Percentiles rank a stretch among this genome's conserved stretches.
These are phyloP conservation scores for Cryomyces minteri DNA, from an alignment of 495 filamentous ascomycete genomes.

Conservation along the genomic window DNA sequence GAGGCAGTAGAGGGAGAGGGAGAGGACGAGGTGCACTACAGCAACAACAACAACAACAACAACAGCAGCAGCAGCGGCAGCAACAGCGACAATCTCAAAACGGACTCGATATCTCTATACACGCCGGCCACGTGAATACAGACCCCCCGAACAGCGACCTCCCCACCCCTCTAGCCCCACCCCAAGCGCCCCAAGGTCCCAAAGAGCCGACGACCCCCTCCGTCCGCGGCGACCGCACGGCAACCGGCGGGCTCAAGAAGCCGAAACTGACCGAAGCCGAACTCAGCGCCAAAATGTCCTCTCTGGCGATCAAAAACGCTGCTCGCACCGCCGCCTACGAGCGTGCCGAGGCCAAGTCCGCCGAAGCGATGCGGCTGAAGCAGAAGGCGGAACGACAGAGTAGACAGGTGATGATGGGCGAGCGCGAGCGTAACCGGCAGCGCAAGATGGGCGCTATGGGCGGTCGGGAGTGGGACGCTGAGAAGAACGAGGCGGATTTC, in stretches of 20 bases:
- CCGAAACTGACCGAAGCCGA: slow-evolving; percentile 54
- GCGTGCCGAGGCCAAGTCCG: slow-evolving; percentile 39
- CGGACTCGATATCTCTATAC: too few relatives aligned
- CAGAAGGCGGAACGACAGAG: slow-evolving; percentile 36
- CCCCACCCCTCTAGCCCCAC: background rate
- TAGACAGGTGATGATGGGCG: slow-evolving; percentile 42
- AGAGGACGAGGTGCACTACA: slow-evolving; percentile 9
- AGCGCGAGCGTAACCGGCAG: slow-evolving; percentile 52
- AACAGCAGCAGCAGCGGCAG: slow-evolving; percentile 2
- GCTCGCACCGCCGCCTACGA: slow-evolving; percentile 40
- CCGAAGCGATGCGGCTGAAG: slow-evolving; percentile 21
- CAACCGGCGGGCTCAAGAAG: slow-evolving; percentile 43
- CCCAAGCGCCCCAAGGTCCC: background rate
- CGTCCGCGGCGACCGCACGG: slow-evolving; percentile 48
- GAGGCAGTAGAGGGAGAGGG: slow-evolving; percentile 16
- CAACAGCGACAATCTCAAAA: slow-evolving; percentile 1
- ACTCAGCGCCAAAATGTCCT: slow-evolving; percentile 37
- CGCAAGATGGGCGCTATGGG: slow-evolving; percentile 47
- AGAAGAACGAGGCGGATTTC: slow-evolving; percentile 40
- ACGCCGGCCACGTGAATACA: too few relatives aligned
- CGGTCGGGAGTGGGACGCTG: slow-evolving; percentile 59
- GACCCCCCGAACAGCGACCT: too few relatives aligned
- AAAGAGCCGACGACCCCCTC: slow-evolving; percentile 17
- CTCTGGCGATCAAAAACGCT: slow-evolving; percentile 38
- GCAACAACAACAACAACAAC: background rate